phyloP scores from a whole-genome alignment of 768 basidiomycete genomes.

The Leccinum incarnatum region DNA sequence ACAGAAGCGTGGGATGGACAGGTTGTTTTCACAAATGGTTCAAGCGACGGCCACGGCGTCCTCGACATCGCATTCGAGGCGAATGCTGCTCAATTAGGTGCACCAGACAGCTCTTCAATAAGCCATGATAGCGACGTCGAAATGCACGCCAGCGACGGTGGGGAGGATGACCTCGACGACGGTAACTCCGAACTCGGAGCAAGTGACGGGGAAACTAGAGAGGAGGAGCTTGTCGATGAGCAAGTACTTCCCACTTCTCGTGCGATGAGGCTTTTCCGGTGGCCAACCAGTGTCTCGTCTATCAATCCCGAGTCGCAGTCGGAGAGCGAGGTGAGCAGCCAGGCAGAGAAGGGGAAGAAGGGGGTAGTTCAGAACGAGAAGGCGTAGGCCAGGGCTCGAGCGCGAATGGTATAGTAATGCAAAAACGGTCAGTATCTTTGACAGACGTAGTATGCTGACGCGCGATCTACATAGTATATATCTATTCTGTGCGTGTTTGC shows the following conservation, averaged over 20 bases:
- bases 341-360: conserved; percentile 1
- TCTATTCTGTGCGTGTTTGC: neutral
- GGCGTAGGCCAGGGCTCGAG: neutral
- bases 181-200: conserved; percentile 49
- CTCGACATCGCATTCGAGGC: conserved; percentile 72
- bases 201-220: conserved; percentile 74
- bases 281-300: conserved; percentile 58
- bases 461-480: neutral
- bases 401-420: neutral
- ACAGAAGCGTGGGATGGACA: conserved; percentile 75
- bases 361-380: neutral
- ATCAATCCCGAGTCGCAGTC: conserved; percentile 55
- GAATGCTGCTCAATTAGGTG: conserved; percentile 49
- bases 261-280: conserved; percentile 69
- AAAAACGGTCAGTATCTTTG: neutral
- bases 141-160: conserved; percentile 38
- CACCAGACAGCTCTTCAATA: conserved; percentile 47
- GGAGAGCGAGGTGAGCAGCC: conserved; percentile 21
- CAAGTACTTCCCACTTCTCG: conserved; percentile 72
- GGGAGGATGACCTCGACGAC: conserved; percentile 37
- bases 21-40: conserved; percentile 67
- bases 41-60: conserved; percentile 45
- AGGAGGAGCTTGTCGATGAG: conserved; percentile 79
- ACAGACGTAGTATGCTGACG: neutral
- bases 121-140: conserved; percentile 52